phyloP scores from a whole-genome alignment of 257 asterid species.

The Pogostemon cablin region DNA sequence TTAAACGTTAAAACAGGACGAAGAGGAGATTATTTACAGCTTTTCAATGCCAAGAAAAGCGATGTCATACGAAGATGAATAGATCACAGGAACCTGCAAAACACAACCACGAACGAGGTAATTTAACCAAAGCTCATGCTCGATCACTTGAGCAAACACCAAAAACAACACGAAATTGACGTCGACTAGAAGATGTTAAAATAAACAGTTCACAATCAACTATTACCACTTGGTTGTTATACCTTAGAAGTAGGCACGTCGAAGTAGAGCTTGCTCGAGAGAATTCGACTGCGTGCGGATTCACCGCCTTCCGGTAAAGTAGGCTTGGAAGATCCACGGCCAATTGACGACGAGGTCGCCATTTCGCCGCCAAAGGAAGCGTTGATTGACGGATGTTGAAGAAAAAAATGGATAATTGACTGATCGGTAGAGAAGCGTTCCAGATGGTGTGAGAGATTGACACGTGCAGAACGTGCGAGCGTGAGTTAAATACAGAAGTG shows the following conservation, averaged over 20 bases:
- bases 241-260: slow-evolving; percentile 78
- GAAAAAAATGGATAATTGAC: slow-evolving; percentile 27
- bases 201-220: background rate
- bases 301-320: slow-evolving; percentile 40
- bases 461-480: slow-evolving; percentile 38
- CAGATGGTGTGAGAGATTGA: slow-evolving; percentile 28
- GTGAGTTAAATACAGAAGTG: background rate
- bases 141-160: background rate
- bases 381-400: slow-evolving; percentile 33
- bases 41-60: slow-evolving; percentile 86
- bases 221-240: background rate
- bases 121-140: slow-evolving; percentile 22
- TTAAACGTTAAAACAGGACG: background rate
- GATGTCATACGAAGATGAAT: slow-evolving; percentile 81
- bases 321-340: slow-evolving; percentile 34
- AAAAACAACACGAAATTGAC: background rate
- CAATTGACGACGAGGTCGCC: slow-evolving; percentile 39
- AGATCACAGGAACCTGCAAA: slow-evolving; percentile 75
- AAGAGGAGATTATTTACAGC: slow-evolving; percentile 54
- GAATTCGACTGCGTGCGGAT: slow-evolving; percentile 56
- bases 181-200: background rate
- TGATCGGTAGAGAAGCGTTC: slow-evolving; percentile 33
- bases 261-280: slow-evolving; percentile 83
- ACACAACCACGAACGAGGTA: slow-evolving; percentile 11
- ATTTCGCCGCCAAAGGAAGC: slow-evolving; percentile 34